These are phyloP conservation scores for Phlebiopsis gigantea DNA, from an alignment of 768 basidiomycete species.

Conservation along the genomic window DNA sequence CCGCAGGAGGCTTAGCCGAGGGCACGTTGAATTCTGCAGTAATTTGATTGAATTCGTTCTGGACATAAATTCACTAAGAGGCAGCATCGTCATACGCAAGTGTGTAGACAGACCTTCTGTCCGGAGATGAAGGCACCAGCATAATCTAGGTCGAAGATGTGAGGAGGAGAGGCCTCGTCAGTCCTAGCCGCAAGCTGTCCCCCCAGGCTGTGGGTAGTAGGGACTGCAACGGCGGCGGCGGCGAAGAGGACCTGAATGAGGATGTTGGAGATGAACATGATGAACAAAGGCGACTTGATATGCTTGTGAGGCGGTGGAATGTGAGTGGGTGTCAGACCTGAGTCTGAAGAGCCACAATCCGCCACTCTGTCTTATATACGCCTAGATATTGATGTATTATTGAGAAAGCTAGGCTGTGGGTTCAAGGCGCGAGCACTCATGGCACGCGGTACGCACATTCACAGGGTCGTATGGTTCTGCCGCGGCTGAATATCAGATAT, in stretches of 20 bases:
- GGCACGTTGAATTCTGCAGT: neutral
- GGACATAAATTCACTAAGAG: neutral
- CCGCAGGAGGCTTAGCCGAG: no score
- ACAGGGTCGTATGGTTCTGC: no score
- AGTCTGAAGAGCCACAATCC: no score
- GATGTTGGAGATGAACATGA: neutral
- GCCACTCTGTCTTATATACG: no score
- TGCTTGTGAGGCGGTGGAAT: neutral
- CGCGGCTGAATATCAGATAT: no score
- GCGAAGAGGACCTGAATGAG: neutral
- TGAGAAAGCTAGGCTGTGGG: no score
- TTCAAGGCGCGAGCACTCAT: no score
- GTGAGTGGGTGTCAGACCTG: neutral
- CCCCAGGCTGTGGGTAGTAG: no score
- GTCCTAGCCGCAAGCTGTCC: neutral
- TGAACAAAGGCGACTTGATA: neutral
- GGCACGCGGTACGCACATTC: no score
- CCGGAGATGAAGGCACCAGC: neutral
- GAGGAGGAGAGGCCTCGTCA: neutral
- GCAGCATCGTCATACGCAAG: neutral
- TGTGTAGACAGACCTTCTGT: neutral
- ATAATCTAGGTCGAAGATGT: neutral
- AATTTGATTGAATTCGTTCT: neutral
- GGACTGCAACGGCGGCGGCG: neutral
- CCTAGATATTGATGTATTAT: no score